Evolutionary conservation across 2,329 filamentous ascomycete genomes (phyloP).

Genomic region (Aspergillus niger): DNA sequence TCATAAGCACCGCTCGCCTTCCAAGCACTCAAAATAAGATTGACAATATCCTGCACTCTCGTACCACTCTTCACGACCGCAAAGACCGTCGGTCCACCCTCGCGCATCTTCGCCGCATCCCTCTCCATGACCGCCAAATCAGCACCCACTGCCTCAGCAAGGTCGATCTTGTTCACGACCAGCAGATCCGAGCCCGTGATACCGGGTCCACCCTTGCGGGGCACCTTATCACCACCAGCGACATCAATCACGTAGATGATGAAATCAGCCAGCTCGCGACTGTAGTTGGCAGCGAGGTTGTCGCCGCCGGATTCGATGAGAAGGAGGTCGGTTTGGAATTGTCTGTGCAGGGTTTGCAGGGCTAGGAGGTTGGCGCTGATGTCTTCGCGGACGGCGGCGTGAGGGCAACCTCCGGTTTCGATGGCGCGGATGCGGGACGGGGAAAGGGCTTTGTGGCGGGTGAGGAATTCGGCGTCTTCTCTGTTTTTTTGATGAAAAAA

Average conservation of each 20-base stretch:
- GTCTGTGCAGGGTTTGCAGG: constrained; percentile 80
- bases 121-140: constrained; percentile 93
- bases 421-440: constrained; percentile 86
- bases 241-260: constrained; percentile 99
- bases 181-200: constrained; percentile 95
- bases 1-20: constrained; percentile 76
- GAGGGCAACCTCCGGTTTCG: constrained; percentile 95
- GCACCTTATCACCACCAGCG: constrained; percentile 93
- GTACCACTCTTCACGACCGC: constrained; percentile 94
- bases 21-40: constrained; percentile 89
- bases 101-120: constrained; percentile 90
- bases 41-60: constrained; percentile 82
- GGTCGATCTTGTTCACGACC: constrained; percentile 95
- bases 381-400: constrained; percentile 96
- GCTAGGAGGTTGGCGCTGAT: constrained; percentile 92
- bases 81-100: constrained; percentile 93
- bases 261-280: constrained; percentile 89
- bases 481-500: constrained; percentile 38
- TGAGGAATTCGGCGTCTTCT: constrained; percentile 97
- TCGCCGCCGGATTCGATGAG: constrained; percentile 96
- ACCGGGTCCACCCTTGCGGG: constrained; percentile 90
- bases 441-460: constrained; percentile 78
- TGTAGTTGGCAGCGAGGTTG: constrained; percentile 97
- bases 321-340: constrained; percentile 78
- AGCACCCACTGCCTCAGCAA: constrained; percentile 86